Base-by-base conservation (phyloP, 345 rosid species). In the Pistacia vera region DNA sequence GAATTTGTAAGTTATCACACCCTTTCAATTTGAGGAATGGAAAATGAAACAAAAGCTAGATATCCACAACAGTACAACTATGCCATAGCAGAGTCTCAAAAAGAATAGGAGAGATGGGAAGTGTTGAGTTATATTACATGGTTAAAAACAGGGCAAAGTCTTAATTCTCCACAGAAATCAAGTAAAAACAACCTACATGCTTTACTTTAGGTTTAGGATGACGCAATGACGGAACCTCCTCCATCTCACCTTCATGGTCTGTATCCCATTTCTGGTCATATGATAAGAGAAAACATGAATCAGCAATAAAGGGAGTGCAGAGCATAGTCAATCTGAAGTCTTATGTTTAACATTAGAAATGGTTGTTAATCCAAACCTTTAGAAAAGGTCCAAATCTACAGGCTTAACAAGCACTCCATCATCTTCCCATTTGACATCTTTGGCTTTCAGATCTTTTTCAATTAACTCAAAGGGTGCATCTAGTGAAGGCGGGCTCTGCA, bases 401-500 rank as follows among this genome's bases (percentile, higher is more conserved):
- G 97, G 75, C 48, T 80, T 81, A 72, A 76, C 81, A 55, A 90
- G 97, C 76, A 90, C 94, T 25, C 95, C 99, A 71, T 89, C 97
- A 66, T 88, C 98, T 80, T 96, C 97, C 99, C 99, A 93, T 0
- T 62, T 68, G 8, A 83, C 84, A 56, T 91, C 93, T 84, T 86
- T 89, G 78, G 86, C 88, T 30, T 70, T 85, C 2, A 84, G 87
- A 71, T 92, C 97, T 80, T 85, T 92, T 74, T 63, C 82, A 10
- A 81, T 85, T 66, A 93, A 78, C 52, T 80, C 62, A 63, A 89
- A 81, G 0, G 98, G 98, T 38, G 63, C 86, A 20, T 92, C 97
- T 49, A 96, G 38, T 36, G 89, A 85, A 1, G 99, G 99, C 33
- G 98, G 97, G 48, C 63, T 83, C 98, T 96, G 90, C 91, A 80